Conservation (phyloP, 2,329 filamentous ascomycete species). For the Didymella sp. region DNA sequence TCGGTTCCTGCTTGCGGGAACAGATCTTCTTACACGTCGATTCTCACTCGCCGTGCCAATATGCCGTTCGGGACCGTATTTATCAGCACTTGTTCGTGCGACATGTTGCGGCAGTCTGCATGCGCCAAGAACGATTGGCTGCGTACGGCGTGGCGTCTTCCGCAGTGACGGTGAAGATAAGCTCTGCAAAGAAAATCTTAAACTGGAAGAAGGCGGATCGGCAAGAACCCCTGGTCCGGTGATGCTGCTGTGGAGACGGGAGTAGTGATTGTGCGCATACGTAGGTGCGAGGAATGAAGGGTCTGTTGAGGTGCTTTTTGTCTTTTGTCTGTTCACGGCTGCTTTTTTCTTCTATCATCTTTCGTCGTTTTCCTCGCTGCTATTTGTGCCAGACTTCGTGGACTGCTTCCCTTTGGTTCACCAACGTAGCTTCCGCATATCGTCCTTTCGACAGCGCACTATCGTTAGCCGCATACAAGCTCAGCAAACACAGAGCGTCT, state of each 20-base stretch:
- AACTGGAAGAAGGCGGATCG: conserved; percentile 5
- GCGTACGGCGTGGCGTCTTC: neutral
- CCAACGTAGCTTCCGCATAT: neutral
- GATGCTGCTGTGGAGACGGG: conserved; percentile 8
- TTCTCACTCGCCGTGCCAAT: neutral
- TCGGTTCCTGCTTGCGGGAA: neutral
- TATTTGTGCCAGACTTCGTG: neutral
- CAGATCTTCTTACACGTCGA: conserved; percentile 3
- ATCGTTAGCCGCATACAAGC: neutral
- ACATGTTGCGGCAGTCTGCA: neutral
- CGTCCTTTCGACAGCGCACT: neutral
- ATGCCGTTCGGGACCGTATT: neutral
- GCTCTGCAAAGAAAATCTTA: conserved; percentile 14
- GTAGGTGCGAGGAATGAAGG: conserved; percentile 13
- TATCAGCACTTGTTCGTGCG: conserved; percentile 11
- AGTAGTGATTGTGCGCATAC: conserved; percentile 4
- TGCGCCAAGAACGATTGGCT: neutral
- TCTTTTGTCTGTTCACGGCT: neutral
- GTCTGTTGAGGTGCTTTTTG: neutral
- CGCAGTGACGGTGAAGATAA: conserved; percentile 4
- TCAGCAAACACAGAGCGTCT: neutral
- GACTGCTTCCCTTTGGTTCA: neutral
- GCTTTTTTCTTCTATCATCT: neutral
- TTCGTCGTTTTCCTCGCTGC: neutral
- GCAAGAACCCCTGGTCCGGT: neutral